Evolutionary conservation across 495 filamentous ascomycete species (phyloP), one percentile per base, ranked within the genome.

Genomic region (Lasiosphaeriaceae sp.): DNA sequence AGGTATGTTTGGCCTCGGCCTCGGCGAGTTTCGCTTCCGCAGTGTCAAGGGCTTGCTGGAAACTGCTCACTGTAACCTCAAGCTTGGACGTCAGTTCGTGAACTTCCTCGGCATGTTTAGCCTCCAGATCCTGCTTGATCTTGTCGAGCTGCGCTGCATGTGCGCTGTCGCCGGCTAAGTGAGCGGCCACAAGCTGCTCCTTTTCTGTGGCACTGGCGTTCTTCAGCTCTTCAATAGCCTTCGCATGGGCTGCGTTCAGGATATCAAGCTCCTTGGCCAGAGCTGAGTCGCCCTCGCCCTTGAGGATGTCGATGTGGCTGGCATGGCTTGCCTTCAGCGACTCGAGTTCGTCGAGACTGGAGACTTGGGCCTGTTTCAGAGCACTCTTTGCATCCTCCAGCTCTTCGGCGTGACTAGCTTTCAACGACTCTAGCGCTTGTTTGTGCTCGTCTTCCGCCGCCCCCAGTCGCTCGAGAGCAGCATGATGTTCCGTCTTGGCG

Each of bases 321-420:
- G 78, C 74, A 51, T 80, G 77, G 54, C 70, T 74, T 21, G 71
- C 66, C 66, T 81, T 81, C 23, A 80, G 65, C 3, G 71, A 41
- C 37, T 79, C 69, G 17, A 80, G 57, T 31, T 74, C 74, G 24
- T 65, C 65, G 3, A 71, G 47, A 22, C 75, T 62, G 0, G 68
- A 52, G 37, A 75, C 70, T 22, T 69, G 54, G 19, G 71, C 70
- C 41, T 72, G 68, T 20, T 67, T 66, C 29, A 67, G 64, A 19
- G 64, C 67, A 47, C 66, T 74, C 67, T 74, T 78, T 21, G 74
- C 72, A 11, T 43, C 57, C 56, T 77, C 74, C 11, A 78, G 56
- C 49, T 78, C 74, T 65, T 74, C 75, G 11, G 74, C 77, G 50
- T 75, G 71, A 59, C 69, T 78, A 6, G 71, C 74, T 51, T 66